Conservation (phyloP, 2,329 filamentous ascomycete species). For the Xylogone sp. region DNA sequence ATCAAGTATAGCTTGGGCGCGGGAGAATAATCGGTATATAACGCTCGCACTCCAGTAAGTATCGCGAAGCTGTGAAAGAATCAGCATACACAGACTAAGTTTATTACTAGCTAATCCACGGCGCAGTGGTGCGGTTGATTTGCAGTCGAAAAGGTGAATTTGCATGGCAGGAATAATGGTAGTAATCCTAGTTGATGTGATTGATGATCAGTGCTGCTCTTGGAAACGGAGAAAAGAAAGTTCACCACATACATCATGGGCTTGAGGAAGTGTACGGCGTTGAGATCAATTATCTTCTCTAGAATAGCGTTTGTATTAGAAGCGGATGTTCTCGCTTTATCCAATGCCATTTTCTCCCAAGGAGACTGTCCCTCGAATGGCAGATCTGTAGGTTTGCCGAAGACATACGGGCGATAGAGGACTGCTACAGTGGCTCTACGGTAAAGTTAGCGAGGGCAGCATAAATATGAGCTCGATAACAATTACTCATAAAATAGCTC, state of each 20-base stretch:
- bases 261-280: slow-evolving; percentile 9
- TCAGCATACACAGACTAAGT: slow-evolving; percentile 28
- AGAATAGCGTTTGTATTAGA: slow-evolving; percentile 11
- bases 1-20: slow-evolving; percentile 7
- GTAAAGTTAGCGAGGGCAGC: not conserved
- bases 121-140: slow-evolving; percentile 18
- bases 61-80: slow-evolving; percentile 28
- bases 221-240: not conserved
- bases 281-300: slow-evolving; percentile 11
- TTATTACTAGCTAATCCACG: slow-evolving; percentile 27
- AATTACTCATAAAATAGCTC: slow-evolving; percentile 15
- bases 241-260: slow-evolving; percentile 9
- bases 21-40: slow-evolving; percentile 5
- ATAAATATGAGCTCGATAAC: no score
- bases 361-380: not conserved
- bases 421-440: slow-evolving; percentile 10
- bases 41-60: slow-evolving; percentile 18
- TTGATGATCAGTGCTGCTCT: no score
- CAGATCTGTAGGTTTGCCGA: slow-evolving; percentile 1
- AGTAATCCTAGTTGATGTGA: no score
- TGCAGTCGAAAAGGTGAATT: slow-evolving; percentile 26
- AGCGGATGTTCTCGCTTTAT: slow-evolving; percentile 5
- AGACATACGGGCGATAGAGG: slow-evolving; percentile 12
- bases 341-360: slow-evolving; percentile 4
- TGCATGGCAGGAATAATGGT: slow-evolving; percentile 30